Base-by-base conservation (phyloP, 2,329 filamentous ascomycete genomes). In the Cryphonectria radicalis region DNA sequence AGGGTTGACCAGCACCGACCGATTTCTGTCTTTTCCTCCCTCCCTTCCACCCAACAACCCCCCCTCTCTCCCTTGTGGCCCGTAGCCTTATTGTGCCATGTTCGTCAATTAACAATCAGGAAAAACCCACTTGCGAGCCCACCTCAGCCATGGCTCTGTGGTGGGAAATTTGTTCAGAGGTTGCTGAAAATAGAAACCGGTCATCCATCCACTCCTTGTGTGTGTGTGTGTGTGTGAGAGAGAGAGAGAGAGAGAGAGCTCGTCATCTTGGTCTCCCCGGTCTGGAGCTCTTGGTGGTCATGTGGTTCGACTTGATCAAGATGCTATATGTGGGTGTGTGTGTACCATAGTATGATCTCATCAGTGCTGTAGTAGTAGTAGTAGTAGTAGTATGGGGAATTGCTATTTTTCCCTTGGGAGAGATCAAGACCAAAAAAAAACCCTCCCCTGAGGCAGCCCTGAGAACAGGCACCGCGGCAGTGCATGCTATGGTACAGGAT, bases 51-150 rank as follows among this genome's bases (percentile, higher is more conserved):
- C 43, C 43, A 32, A 32, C 32, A 3, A 4, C 43, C 43, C 19
- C 43, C 43, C 43, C 46, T n/a, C 43, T 19, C 19, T 19, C 43
- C 43, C 46, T n/a, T 50, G 46, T 25, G 59, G 50, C 25, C 66
- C 32, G 37, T 8, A 67, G 66, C 66, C 50, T 67, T 43, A 60
- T 59, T 32, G 53, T 68, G 53, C 57, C 55, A 40, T 35, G 35
- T 63, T 68, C 28, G 55, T 59, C 55, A 59, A 28, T 59, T 59
- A 59, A 59, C 25, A 32, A 32, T 32, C 14, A 50, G 8, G 7
- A 22, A 50, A 28, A 28, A 62, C 19, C 59, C 59, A 62, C 59
- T 40, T 40, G 32, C 59, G 11, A 62, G 59, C 59, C 59, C 59
- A 62, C 59, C 59, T 40, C 59, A 40, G 59, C 59, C 32, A 50